A percentile compares a stretch with the other conserved stretches of the same genome.
phyloP scores from a whole-genome alignment of 495 filamentous ascomycete genomes.

The Amniculicola lignicola region DNA sequence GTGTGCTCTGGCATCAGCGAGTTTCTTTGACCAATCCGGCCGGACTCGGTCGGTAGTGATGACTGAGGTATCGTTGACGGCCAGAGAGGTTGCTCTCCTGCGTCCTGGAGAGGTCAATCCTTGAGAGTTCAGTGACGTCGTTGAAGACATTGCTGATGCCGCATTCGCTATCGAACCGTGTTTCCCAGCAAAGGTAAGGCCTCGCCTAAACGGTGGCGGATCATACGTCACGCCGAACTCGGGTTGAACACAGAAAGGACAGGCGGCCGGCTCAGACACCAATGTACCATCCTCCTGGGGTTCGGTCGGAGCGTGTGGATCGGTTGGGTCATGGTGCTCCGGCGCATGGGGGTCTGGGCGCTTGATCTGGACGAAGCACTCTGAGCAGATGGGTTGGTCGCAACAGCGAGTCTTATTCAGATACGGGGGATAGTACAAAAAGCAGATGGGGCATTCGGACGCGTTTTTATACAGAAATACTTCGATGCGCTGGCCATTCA shows the following conservation, averaged over 20 bases:
- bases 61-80: constrained; percentile 72
- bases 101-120: constrained; percentile 48
- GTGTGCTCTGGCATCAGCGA: constrained; percentile 79
- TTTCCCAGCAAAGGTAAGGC: constrained; percentile 65
- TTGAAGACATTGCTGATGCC: constrained; percentile 71
- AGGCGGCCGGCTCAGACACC: constrained; percentile 86
- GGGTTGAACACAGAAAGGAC: constrained; percentile 91
- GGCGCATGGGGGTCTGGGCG: constrained; percentile 92
- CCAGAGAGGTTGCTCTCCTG: constrained; percentile 76
- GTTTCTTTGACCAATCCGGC: constrained; percentile 90
- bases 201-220: constrained; percentile 81
- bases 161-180: constrained; percentile 46
- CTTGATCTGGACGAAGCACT: constrained; percentile 99
- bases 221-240: constrained; percentile 95
- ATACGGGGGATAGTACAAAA: constrained; percentile 92
- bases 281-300: constrained; percentile 59
- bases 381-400: constrained; percentile 94
- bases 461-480: constrained; percentile 90
- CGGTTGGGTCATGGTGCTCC: constrained; percentile 65
- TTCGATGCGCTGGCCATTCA: constrained; percentile 88
- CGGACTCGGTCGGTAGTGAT: constrained; percentile 89
- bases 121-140: constrained; percentile 57
- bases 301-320: constrained; percentile 44
- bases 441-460: constrained; percentile 92
- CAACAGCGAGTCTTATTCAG: constrained; percentile 95